Base-by-base conservation (phyloP, 23 red algal species). In the Chondrus crispus region DNA sequence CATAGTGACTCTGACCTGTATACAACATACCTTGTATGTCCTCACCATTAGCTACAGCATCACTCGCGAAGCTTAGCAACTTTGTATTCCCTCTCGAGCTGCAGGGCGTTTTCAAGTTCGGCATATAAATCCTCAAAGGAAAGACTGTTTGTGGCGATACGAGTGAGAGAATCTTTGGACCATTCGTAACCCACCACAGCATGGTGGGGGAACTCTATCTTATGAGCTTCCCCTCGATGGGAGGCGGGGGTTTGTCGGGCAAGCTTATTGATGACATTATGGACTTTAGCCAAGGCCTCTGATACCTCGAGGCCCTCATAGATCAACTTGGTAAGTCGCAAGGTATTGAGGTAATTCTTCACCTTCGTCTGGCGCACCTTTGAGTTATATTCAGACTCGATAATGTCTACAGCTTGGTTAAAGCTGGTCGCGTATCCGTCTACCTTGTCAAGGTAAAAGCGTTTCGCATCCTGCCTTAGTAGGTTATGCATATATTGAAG, bases 301-400 rank as follows among this genome's bases (percentile, higher is more conserved):
- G 47, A n/a, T 10, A 30, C 51, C 29, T 57, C 54, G 46, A 62
- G 24, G 22, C 79, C 55, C 16, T 54, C 52, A 29, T 44, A n/a
- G 24, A 62, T 47, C 26, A 62, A 84, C 40, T 87, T 72, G 26
- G 33, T 42, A 20, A 70, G 41, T 64, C 82, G 24, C 37, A 87
- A 58, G 19, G 36, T 22, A 19, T 68, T 46, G 2, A 85, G 57
- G 14, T 68, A 68, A 16, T 85, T 85, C 81, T 85, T 60, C 11
- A 69, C 51, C 18, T 35, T 43, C 6, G 49, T 85, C 50, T 85
- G 81, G 32, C 81, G 44, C 29, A 68, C 33, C 33, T 5, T 60
- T 2, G 81, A 85, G 81, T 68, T 85, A 51, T 85, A 70, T 30
- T 85, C 53, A 32, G 36, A 29, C 16, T 85, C 45, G 1, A 85